Conservation (phyloP, 495 filamentous ascomycete genomes). For the Penicillium subrubescens region DNA sequence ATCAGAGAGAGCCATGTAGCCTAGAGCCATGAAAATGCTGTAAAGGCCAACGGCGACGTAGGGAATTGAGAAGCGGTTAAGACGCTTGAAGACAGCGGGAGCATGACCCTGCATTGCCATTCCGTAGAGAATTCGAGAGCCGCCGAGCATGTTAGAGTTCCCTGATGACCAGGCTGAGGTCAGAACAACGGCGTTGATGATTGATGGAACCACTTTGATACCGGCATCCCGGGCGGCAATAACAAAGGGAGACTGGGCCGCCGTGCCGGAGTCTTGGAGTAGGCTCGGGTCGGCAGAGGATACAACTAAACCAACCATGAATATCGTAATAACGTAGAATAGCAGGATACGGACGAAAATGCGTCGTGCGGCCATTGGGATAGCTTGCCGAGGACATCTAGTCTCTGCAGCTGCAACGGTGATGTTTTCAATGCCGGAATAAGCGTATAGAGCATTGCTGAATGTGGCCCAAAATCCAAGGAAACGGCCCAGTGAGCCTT, state of each 20-base stretch:
- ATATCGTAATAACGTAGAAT: conserved; percentile 46
- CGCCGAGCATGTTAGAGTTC: conserved; percentile 51
- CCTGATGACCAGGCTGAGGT: conserved; percentile 47
- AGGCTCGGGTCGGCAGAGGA: conserved; percentile 53
- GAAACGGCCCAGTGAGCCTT: conserved; percentile 23
- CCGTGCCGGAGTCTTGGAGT: conserved; percentile 31
- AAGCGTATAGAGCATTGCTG: conserved; percentile 57
- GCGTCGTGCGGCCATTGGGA: conserved; percentile 42
- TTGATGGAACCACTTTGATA: conserved; percentile 48
- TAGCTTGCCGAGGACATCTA: conserved; percentile 33
- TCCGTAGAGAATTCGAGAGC: conserved; percentile 47
- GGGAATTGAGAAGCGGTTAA: conserved; percentile 62
- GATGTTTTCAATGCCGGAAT: conserved; percentile 55
- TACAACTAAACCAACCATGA: conserved; percentile 47
- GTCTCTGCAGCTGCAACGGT: conserved; percentile 52
- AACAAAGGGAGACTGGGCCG: conserved; percentile 54
- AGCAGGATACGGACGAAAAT: conserved; percentile 45
- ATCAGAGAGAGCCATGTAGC: conserved; percentile 56
- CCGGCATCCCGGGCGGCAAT: conserved; percentile 46
- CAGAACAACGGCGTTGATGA: conserved; percentile 52
- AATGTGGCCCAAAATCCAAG: conserved; percentile 60
- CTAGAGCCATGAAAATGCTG: conserved; percentile 52
- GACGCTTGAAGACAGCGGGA: conserved; percentile 47
- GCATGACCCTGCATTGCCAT: conserved; percentile 46
- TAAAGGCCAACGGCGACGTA: conserved; percentile 54